A percentile compares a stretch with the other conserved stretches of the same genome.
phyloP scores from a whole-genome alignment of 306 rosid species.

The Sechiopsis laciniata region DNA sequence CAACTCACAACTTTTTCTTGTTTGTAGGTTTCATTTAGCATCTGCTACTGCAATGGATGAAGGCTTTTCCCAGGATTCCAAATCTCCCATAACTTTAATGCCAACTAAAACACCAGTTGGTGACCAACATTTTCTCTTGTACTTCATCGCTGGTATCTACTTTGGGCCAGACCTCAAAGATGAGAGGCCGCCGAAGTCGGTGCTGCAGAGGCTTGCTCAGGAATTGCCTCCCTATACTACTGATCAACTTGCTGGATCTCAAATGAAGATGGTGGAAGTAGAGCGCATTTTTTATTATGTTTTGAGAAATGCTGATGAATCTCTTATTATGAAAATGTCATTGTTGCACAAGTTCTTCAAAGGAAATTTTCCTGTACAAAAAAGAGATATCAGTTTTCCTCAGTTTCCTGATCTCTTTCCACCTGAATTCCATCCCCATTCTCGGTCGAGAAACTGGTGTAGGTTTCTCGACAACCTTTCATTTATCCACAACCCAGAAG shows the following conservation, averaged over 20 bases:
- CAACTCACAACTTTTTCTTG: neutral
- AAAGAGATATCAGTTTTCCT: slow-evolving; percentile 10
- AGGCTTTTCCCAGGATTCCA: neutral
- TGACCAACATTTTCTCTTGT: slow-evolving; percentile 19
- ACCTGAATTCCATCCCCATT: slow-evolving; percentile 11
- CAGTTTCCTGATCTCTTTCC: slow-evolving; percentile 18
- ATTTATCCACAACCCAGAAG: slow-evolving; percentile 10
- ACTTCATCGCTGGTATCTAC: slow-evolving; percentile 8
- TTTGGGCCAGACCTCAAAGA: slow-evolving; percentile 18
- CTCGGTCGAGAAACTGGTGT: slow-evolving; percentile 14
- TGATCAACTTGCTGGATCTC: slow-evolving; percentile 18
- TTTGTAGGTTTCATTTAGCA: slow-evolving; percentile 13
- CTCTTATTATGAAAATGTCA: slow-evolving; percentile 13
- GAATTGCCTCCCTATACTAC: slow-evolving; percentile 9
- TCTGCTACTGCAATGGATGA: slow-evolving; percentile 6
- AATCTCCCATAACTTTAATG: neutral
- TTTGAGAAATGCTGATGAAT: slow-evolving; percentile 19
- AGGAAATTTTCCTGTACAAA: neutral
- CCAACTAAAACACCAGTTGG: neutral
- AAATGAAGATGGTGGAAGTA: slow-evolving; percentile 16
- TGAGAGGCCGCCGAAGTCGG: neutral
- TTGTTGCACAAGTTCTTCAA: slow-evolving; percentile 6
- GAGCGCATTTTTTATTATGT: slow-evolving; percentile 14
- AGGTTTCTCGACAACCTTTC: slow-evolving; percentile 3
- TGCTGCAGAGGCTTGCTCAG: slow-evolving; percentile 14